Conservation (phyloP, 116 monocot species). For the Dioscorea cayenensis region DNA sequence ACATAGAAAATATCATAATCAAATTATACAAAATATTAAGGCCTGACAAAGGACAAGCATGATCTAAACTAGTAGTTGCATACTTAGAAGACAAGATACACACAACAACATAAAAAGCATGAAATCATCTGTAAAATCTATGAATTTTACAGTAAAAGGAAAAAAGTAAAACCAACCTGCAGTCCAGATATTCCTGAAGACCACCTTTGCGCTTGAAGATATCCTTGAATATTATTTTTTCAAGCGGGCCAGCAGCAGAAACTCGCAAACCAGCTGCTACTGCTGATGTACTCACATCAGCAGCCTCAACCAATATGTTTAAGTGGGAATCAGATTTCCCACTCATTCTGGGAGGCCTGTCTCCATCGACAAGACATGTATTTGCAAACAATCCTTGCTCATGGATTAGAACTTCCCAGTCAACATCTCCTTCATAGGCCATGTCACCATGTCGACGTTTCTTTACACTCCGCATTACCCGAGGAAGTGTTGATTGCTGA, state of each 20-base stretch:
- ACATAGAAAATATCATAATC: no score
- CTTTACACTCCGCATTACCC: conserved; percentile 34
- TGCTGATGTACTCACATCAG: conserved; percentile 40
- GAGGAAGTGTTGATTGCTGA: conserved; percentile 26
- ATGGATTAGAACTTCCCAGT: conserved; percentile 73
- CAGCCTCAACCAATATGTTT: conserved; percentile 15
- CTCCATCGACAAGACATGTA: conserved; percentile 14
- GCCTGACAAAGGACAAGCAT: not conserved
- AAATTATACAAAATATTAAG: not conserved
- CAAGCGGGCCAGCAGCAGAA: conserved; percentile 61
- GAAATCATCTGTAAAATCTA: not conserved
- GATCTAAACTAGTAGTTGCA: not conserved
- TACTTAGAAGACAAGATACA: not conserved
- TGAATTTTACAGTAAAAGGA: not conserved
- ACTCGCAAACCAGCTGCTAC: conserved; percentile 84
- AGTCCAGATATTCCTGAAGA: conserved; percentile 79
- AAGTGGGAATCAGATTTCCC: conserved; percentile 26
- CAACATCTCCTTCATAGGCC: conserved; percentile 95
- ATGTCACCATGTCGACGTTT: conserved; percentile 70
- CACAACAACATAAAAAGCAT: not conserved
- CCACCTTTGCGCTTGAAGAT: conserved; percentile 89
- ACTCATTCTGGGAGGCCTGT: conserved; percentile 25
- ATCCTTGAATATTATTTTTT: conserved; percentile 93
- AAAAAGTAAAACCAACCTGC: conserved; percentile 58
- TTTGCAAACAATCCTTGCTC: conserved; percentile 47